Base-by-base conservation (phyloP, 1,284 basidiomycete species). In the Microbotryum saponariae region DNA sequence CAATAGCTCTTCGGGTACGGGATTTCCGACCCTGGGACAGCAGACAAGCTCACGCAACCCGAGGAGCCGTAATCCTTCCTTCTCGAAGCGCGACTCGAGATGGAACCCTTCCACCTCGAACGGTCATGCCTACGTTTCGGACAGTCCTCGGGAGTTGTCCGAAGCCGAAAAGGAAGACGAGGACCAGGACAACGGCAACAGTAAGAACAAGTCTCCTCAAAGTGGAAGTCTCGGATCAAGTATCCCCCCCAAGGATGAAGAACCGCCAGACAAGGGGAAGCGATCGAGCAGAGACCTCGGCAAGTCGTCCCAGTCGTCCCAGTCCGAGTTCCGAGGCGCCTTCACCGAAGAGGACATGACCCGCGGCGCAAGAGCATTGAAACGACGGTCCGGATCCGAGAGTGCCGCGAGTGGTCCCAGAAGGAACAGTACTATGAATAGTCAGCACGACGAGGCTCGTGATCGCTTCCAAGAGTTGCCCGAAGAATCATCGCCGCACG, bases 391-490 rank as follows among this genome's bases (percentile, higher is more conserved):
- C 21, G 21, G 51, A 9, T 10, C 20, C 33, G 20, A 18, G 12
- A 48, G 47, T 8, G 48, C 25, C 7, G 47, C 45, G 31, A 54
- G 20, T 46, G 44, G 29, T 33, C 25, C 21, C 29, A 51, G 46
- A 48, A 18, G 23, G 37, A 25, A 44, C 48, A 20, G 10, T 14
- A 29, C n/a, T 3, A 51, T 16, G 14, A 45, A 29, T 4, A 10
- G 29, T 21, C n/a, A 23, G 27, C 42, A 64, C 23, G 67, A 68
- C 57, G 66, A 67, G 48, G 56, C 53, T 46, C 46, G 67, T 16
- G 67, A 66, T 47, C 59, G 57, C n/a, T 66, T 68, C n/a, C 62
- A 66, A 37, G 48, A n/a, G 9, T 16, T 29, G n/a, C 25, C 62
- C 23, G 51, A 63, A 25, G 60, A 44, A n/a, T 37, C 42, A 5